phyloP scores from a whole-genome alignment of 345 rosid genomes.

The Camelina hispida region DNA sequence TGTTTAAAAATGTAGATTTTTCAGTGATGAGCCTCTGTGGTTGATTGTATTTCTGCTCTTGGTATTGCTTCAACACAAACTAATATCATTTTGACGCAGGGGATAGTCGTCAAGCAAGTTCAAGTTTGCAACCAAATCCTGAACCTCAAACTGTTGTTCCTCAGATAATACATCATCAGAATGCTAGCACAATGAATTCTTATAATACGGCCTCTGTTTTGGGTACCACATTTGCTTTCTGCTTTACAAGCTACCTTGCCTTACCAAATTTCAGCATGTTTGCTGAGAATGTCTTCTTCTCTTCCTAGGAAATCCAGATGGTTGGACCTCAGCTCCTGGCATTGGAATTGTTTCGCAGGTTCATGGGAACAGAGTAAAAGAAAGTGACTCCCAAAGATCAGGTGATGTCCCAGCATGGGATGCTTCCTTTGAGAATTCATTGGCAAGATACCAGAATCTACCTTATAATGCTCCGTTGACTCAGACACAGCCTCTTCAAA shows the following conservation, averaged over 20 bases:
- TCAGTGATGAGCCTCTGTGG: constrained; percentile 16
- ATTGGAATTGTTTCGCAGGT: constrained; percentile 43
- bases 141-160: constrained; percentile 48
- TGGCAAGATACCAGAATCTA: constrained; percentile 45
- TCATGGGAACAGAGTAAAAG: constrained; percentile 51
- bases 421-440: constrained; percentile 59
- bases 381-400: constrained; percentile 55
- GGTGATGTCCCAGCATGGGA: constrained; percentile 71
- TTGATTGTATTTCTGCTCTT: constrained; percentile 12
- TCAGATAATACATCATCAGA: constrained; percentile 43
- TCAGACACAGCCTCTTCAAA: constrained; percentile 51
- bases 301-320: constrained; percentile 50
- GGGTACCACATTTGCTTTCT: constrained; percentile 49
- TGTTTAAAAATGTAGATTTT: constrained; percentile 15
- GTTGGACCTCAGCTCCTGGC: constrained; percentile 46
- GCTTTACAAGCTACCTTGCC: constrained; percentile 20
- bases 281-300: constrained; percentile 35
- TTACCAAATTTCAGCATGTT: constrained; percentile 18
- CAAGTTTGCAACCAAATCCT: constrained; percentile 44
- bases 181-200: constrained; percentile 47
- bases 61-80: constrained; percentile 28
- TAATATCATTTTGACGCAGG: constrained; percentile 51
- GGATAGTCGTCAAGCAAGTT: constrained; percentile 65
- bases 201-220: constrained; percentile 41
- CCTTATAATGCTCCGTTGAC: constrained; percentile 40